Percentiles rank a stretch among this genome's conserved stretches.
Conservation (phyloP, 371 early-diverging fungal genomes). For the Gilbertella persicaria region DNA sequence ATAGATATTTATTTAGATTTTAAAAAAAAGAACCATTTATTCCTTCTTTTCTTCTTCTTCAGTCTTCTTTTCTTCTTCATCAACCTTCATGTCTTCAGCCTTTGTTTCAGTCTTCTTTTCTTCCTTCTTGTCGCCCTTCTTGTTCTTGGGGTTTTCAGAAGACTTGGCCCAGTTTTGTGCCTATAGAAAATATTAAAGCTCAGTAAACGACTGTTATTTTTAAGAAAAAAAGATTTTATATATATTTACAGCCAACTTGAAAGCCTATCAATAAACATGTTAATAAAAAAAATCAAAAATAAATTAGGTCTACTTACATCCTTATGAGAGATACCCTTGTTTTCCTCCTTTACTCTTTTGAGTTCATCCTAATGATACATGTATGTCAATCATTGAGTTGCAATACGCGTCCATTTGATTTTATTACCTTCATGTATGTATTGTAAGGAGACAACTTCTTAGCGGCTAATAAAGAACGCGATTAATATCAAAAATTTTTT, state of each 20-base stretch:
- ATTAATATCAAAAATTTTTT: slow-evolving; percentile 3
- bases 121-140: slow-evolving; percentile 23
- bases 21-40: background rate
- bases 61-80: slow-evolving; percentile 5
- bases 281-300: slow-evolving; percentile 1
- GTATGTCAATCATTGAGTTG: background rate
- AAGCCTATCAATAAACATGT: slow-evolving; percentile 41
- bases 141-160: slow-evolving; percentile 52
- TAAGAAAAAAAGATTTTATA: background rate
- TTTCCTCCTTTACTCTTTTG: slow-evolving; percentile 60
- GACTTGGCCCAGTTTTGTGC: slow-evolving; percentile 45
- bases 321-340: slow-evolving; percentile 63
- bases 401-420: background rate
- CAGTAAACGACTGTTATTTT: slow-evolving; percentile 8
- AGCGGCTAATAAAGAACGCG: slow-evolving; percentile 3
- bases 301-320: slow-evolving; percentile 44
- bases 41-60: slow-evolving; percentile 2
- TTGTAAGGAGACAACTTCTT: slow-evolving; percentile 67
- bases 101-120: slow-evolving; percentile 17
- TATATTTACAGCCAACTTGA: slow-evolving; percentile 44
- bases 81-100: slow-evolving; percentile 45
- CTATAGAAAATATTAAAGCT: slow-evolving; percentile 23
- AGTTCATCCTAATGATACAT: slow-evolving; percentile 55
- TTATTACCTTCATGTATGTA: slow-evolving; percentile 65
- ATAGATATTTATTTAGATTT: no score